Conservation (phyloP, 306 rosid genomes). For the Prunus armeniaca region DNA sequence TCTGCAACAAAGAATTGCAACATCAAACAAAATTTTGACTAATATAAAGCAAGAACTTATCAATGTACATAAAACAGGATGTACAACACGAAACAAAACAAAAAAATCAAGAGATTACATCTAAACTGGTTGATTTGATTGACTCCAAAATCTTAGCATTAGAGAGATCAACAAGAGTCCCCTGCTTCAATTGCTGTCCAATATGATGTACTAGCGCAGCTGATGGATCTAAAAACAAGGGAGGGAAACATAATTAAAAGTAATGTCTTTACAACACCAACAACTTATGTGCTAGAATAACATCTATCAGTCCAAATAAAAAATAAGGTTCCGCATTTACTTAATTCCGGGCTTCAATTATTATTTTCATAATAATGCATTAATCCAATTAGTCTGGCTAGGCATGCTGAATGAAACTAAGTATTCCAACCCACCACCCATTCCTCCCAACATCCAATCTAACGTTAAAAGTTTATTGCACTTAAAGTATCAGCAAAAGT, state of each 20-base stretch:
- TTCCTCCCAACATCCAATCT: background rate
- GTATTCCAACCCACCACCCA: background rate
- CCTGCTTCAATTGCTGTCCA: constrained; percentile 44
- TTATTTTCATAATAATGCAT: background rate
- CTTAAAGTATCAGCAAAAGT: background rate
- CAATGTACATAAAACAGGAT: background rate
- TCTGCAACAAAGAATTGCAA: constrained; percentile 53
- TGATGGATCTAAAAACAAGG: constrained; percentile 46
- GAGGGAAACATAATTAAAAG: constrained; percentile 1
- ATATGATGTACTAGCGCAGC: constrained; percentile 31
- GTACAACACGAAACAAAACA: constrained; percentile 10
- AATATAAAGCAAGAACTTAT: constrained; percentile 4
- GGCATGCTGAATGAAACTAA: background rate
- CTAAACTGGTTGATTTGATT: constrained; percentile 63
- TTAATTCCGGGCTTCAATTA: background rate
- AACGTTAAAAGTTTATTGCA: background rate
- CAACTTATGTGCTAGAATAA: constrained; percentile 17
- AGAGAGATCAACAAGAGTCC: constrained; percentile 47
- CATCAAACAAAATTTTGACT: constrained; percentile 7
- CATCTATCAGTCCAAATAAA: background rate
- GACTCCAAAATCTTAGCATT: constrained; percentile 60
- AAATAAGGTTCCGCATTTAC: background rate
- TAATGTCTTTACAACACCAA: constrained; percentile 24
- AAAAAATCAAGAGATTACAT: constrained; percentile 48
- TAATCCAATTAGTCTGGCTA: background rate